Conservation (phyloP, 2,329 filamentous ascomycete genomes). For the Hirsutella minnesotensis region DNA sequence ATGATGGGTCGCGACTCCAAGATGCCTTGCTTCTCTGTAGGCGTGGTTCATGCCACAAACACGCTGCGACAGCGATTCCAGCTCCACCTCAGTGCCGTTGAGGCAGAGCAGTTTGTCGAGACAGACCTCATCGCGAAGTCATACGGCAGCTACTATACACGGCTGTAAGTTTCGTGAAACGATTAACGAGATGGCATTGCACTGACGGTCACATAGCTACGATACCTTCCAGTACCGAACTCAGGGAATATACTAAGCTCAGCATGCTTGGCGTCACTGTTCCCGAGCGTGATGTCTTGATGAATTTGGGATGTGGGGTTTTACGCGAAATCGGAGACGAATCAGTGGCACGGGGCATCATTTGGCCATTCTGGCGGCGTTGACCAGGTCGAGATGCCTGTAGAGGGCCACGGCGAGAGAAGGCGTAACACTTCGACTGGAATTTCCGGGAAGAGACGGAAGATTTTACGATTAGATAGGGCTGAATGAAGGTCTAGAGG, state of each 20-base stretch:
- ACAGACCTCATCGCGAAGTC: constrained; percentile 70
- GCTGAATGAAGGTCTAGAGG: too few species aligned
- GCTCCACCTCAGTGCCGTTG: constrained; percentile 69
- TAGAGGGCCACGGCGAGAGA: too few species aligned
- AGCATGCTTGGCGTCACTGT: background rate
- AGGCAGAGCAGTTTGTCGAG: constrained; percentile 72
- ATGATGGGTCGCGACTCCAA: constrained; percentile 76
- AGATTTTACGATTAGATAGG: too few species aligned
- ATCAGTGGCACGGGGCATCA: too few species aligned
- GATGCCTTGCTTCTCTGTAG: constrained; percentile 74
- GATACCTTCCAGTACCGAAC: constrained; percentile 83
- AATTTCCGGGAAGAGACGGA: too few species aligned
- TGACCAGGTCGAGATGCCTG: too few species aligned
- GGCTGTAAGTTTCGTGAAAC: constrained; percentile 47
- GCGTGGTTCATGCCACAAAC: constrained; percentile 57
- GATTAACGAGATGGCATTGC: too few species aligned
- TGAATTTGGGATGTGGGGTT: too few species aligned
- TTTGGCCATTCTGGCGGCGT: too few species aligned
- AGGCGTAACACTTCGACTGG: too few species aligned
- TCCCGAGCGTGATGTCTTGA: background rate
- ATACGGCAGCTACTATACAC: constrained; percentile 76
- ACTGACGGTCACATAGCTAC: constrained; percentile 39
- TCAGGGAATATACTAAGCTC: constrained; percentile 65
- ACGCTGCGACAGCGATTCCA: constrained; percentile 66
- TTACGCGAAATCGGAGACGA: too few species aligned